Conservation (phyloP, 805 yeast genomes). For the Lipomyces anomalus region DNA sequence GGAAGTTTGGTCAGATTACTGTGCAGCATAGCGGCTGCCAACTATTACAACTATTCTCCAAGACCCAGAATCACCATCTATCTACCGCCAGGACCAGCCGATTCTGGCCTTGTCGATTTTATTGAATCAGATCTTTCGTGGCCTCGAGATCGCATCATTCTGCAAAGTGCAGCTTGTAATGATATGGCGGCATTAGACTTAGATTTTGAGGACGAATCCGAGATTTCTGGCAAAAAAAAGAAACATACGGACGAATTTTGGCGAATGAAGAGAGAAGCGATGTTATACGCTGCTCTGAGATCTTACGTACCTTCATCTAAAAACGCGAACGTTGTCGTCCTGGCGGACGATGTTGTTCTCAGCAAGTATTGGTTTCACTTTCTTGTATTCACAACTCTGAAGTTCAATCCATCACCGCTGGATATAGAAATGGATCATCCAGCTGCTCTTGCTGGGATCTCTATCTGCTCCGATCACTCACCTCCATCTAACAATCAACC, state of each 20-base stretch:
- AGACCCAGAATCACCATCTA: constrained; percentile 21
- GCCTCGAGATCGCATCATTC: constrained; percentile 17
- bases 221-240: not conserved
- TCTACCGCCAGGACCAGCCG: constrained; percentile 19
- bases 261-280: constrained; percentile 1
- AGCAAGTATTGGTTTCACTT: constrained; percentile 18
- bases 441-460: constrained; percentile 13
- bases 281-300: constrained; percentile 11
- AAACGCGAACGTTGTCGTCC: constrained; percentile 11
- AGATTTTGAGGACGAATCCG: not conserved
- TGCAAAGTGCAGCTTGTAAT: constrained; percentile 6
- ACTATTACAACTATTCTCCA: constrained; percentile 17
- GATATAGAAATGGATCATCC: constrained; percentile 7
- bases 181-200: not conserved
- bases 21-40: constrained; percentile 9
- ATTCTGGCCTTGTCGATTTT: constrained; percentile 12
- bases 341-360: constrained; percentile 16
- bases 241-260: not conserved
- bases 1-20: constrained; percentile 18
- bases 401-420: constrained; percentile 5
- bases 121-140: constrained; percentile 12
- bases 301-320: constrained; percentile 16
- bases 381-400: constrained; percentile 6
- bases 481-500: constrained; percentile 5
- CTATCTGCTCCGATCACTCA: constrained; percentile 4